Evolutionary conservation across 805 yeast species (phyloP).

Genomic region (Candida vaughaniae): DNA sequence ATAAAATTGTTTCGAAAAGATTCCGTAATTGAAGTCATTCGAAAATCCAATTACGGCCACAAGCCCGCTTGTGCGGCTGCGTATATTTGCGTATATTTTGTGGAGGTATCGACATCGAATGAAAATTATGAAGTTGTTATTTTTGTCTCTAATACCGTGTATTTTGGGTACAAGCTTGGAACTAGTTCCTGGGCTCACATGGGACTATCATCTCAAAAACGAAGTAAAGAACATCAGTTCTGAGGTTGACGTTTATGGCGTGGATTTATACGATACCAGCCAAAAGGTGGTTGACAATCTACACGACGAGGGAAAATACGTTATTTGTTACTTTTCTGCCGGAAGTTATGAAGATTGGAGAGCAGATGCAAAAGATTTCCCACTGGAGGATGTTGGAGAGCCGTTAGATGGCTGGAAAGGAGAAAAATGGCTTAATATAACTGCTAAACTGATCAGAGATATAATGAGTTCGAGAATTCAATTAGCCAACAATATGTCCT

Average conservation of each 20-base stretch:
- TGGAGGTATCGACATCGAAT: too few relatives aligned
- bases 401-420: conserved; percentile 27
- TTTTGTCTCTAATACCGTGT: too few relatives aligned
- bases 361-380: conserved; percentile 18
- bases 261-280: conserved; percentile 20
- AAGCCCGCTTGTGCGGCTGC: too few relatives aligned
- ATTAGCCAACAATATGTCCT: conserved; percentile 18
- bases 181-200: conserved; percentile 11
- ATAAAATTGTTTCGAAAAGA: too few relatives aligned
- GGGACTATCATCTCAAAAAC: conserved; percentile 21
- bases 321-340: conserved; percentile 30
- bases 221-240: conserved; percentile 10
- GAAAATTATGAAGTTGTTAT: too few relatives aligned
- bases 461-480: conserved; percentile 21
- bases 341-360: conserved; percentile 31
- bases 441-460: conserved; percentile 16
- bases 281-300: conserved; percentile 12
- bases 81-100: too few relatives aligned
- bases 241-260: conserved; percentile 18
- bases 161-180: too few relatives aligned
- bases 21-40: too few relatives aligned
- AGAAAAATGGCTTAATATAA: conserved; percentile 24
- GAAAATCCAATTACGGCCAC: too few relatives aligned
- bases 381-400: conserved; percentile 19
- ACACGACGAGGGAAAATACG: conserved; percentile 18